Evolutionary conservation across 1,139 yeast genomes (phyloP).

Genomic region (Taiozyma onychis): DNA sequence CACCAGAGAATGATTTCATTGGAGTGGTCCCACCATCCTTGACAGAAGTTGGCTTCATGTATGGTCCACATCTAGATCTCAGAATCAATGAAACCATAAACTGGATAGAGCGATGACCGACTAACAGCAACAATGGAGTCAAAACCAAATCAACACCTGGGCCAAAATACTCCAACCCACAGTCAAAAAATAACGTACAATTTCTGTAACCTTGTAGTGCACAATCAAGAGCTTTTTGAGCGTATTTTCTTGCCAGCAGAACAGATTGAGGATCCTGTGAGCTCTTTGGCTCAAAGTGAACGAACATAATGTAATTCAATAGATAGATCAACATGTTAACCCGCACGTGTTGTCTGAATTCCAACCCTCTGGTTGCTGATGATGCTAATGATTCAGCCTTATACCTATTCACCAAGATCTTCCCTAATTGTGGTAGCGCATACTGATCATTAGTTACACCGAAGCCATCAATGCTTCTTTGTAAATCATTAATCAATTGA

Average conservation of each 20-base stretch:
- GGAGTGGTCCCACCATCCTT: slow-evolving; percentile 6
- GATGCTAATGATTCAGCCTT: slow-evolving; percentile 18
- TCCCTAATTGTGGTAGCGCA: slow-evolving; percentile 31
- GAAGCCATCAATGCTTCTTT: slow-evolving; percentile 27
- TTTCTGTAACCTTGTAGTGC: slow-evolving; percentile 36
- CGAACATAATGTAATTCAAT: slow-evolving; percentile 41
- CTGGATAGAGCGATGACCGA: slow-evolving; percentile 46
- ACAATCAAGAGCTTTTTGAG: slow-evolving; percentile 34
- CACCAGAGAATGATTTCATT: slow-evolving; percentile 7
- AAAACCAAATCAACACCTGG: slow-evolving; percentile 36
- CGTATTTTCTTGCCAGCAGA: slow-evolving; percentile 30
- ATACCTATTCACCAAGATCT: slow-evolving; percentile 23
- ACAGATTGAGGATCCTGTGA: slow-evolving; percentile 28
- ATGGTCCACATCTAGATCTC: slow-evolving; percentile 40
- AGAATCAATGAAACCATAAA: slow-evolving; percentile 45
- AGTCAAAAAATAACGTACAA: slow-evolving; percentile 32
- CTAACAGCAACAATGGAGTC: slow-evolving; percentile 41
- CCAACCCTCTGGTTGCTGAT: slow-evolving; percentile 31
- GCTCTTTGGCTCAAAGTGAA: slow-evolving; percentile 39
- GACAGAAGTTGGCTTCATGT: slow-evolving; percentile 22
- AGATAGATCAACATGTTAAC: slow-evolving; percentile 41
- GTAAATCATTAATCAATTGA: slow-evolving; percentile 27
- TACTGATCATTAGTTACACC: slow-evolving; percentile 24
- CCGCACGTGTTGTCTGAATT: slow-evolving; percentile 34
- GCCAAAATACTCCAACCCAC: slow-evolving; percentile 33